Evolutionary conservation across 495 filamentous ascomycete genomes (phyloP).

Genomic region (Trichoderma orchidacearum): DNA sequence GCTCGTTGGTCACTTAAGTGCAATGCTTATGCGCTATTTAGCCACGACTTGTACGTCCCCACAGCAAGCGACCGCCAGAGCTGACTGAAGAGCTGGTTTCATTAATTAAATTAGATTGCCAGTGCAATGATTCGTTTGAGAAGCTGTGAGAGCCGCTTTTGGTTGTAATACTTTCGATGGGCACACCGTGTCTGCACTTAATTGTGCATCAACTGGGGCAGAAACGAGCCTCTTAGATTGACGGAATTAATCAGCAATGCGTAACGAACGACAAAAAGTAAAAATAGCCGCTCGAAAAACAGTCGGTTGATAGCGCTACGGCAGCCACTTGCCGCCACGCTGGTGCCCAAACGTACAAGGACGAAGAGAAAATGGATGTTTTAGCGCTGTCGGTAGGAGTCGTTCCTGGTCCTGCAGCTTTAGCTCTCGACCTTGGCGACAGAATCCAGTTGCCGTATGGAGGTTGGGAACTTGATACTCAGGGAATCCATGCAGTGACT

Average conservation of each 20-base stretch:
- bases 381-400: not conserved
- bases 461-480: not conserved
- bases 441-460: no score
- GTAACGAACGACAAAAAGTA: not conserved
- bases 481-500: no score
- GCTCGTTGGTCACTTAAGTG: not conserved
- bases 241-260: constrained; percentile 2
- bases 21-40: not conserved
- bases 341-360: no score
- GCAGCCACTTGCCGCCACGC: not conserved
- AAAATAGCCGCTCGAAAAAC: not conserved
- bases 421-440: not conserved
- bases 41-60: no score
- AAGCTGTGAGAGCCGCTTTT: not conserved
- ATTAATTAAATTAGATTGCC: not conserved
- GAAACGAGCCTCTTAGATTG: not conserved
- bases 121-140: not conserved
- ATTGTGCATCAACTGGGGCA: not conserved
- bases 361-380: not conserved
- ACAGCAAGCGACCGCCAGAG: not conserved
- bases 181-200: not conserved
- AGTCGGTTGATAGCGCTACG: not conserved
- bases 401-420: not conserved
- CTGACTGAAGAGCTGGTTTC: not conserved
- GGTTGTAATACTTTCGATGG: not conserved